These are phyloP conservation scores for Hypoxylon sp. DNA, from an alignment of 2,329 filamentous ascomycete genomes.

Conservation along the genomic window DNA sequence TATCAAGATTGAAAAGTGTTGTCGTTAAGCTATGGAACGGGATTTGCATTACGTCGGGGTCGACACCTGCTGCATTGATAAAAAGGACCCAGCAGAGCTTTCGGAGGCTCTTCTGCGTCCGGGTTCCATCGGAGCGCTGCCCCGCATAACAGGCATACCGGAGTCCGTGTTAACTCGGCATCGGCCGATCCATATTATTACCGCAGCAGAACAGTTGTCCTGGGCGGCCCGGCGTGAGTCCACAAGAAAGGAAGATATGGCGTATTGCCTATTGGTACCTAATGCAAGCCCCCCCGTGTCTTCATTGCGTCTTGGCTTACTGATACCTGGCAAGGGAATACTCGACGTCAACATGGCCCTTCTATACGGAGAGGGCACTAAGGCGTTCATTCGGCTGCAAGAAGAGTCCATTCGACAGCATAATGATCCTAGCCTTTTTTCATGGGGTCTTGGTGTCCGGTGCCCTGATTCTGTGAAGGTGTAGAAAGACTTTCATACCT, in stretches of 20 bases:
- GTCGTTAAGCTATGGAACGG: neutral
- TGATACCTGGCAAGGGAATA: neutral
- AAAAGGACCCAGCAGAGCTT: slow-evolving; percentile 7
- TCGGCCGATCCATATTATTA: neutral
- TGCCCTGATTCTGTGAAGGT: too few species aligned
- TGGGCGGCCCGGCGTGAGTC: slow-evolving; percentile 1
- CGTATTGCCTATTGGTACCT: slow-evolving; percentile 1
- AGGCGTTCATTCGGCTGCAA: slow-evolving; percentile 1
- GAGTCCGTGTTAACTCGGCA: neutral
- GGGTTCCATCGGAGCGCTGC: neutral
- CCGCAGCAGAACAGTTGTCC: neutral
- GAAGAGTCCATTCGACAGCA: slow-evolving; percentile 7
- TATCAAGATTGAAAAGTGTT: neutral
- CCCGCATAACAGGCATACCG: neutral
- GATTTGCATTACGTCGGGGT: slow-evolving; percentile 13
- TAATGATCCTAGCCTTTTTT: neutral
- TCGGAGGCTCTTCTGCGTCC: neutral
- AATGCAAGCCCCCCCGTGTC: neutral
- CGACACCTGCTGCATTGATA: slow-evolving; percentile 25
- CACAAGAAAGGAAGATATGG: neutral
- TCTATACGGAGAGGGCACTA: slow-evolving; percentile 4
- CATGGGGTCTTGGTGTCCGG: neutral
- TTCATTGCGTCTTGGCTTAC: neutral
- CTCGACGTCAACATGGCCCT: slow-evolving; percentile 8
- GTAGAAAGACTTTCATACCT: too few species aligned